Base-by-base conservation (phyloP, 2,329 filamentous ascomycete species). In the Dothistroma pini region DNA sequence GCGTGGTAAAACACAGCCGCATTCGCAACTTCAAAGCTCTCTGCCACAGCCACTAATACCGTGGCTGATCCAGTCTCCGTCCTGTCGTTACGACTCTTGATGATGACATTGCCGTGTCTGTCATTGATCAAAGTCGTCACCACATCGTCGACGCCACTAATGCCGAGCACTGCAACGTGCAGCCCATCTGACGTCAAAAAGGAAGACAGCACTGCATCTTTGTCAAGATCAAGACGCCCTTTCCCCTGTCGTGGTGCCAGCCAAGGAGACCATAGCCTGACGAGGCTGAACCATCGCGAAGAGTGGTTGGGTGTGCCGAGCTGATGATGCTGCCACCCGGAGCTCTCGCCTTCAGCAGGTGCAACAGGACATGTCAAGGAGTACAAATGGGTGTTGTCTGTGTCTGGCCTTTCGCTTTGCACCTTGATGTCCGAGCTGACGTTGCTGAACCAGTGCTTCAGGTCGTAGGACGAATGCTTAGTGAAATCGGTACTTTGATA, bases 1-100 rank as follows among this genome's bases (percentile, higher is more conserved):
- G 93, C 90, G 70, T 96, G 88, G 67, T 96, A 96, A 83, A 96
- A 89, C 8, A 89, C 87, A 14, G 92, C 88, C 38, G 89, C 88
- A 69, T 91, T 86, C 1, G 90, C 89, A 58, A 85, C 81, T 63
- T 96, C 90, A 66, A 96, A 89, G 41, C 84, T 80, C 51, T 88
- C 81, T 0, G 90, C 89, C 1, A 89, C 84, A 2, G 91, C 87
- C 14, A 89, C 86, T 7, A 96, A 75, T 11, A 96, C 78, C 14
- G 81, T 84, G 6, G 86, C 84, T 6, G 79, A 78, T 4, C 85
- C 83, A 10, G 81, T 70, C 1, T 80, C 71, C 0, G 78, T 72
- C 14, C 84, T 83, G 67, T 97, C 93, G 68, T 89, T 96, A 21
- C 85, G 79, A 67, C 90, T 86, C 66, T 87, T 83, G 56, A 95